Percentiles rank a stretch among this genome's conserved stretches.
Evolutionary conservation across 257 asterid genomes (phyloP).

Genomic region (Solanum lycopersicoides): DNA sequence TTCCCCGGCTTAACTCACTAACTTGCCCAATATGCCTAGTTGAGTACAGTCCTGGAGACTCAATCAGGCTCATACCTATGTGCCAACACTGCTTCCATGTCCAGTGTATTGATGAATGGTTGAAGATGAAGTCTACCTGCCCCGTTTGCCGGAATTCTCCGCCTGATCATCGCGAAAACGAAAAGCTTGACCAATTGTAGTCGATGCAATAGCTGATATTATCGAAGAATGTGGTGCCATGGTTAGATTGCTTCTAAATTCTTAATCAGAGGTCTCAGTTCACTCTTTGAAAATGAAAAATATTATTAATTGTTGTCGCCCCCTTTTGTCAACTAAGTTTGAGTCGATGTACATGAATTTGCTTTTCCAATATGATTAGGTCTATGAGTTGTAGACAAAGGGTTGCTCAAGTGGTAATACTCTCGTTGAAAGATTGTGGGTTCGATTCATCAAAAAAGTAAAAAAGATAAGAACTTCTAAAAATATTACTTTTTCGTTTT

Average conservation of each 20-base stretch:
- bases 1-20: slow-evolving; percentile 3
- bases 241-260: neutral
- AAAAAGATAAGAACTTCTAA: neutral
- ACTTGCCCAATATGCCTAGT: slow-evolving; percentile 28
- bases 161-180: neutral
- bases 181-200: neutral
- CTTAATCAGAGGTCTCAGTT: neutral
- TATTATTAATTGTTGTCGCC: neutral
- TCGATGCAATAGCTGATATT: neutral
- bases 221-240: neutral
- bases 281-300: neutral
- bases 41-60: slow-evolving; percentile 26
- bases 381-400: neutral
- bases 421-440: neutral
- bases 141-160: slow-evolving; percentile 28
- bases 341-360: neutral
- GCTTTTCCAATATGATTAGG: neutral
- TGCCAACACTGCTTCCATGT: slow-evolving; percentile 34
- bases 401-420: neutral
- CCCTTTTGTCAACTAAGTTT: neutral
- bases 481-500: neutral
- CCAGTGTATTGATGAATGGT: slow-evolving; percentile 26
- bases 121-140: slow-evolving; percentile 14
- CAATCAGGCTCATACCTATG: slow-evolving; percentile 18
- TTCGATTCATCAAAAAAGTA: neutral